phyloP scores from a whole-genome alignment of 768 basidiomycete genomes.

The Suillus hirtellus region DNA sequence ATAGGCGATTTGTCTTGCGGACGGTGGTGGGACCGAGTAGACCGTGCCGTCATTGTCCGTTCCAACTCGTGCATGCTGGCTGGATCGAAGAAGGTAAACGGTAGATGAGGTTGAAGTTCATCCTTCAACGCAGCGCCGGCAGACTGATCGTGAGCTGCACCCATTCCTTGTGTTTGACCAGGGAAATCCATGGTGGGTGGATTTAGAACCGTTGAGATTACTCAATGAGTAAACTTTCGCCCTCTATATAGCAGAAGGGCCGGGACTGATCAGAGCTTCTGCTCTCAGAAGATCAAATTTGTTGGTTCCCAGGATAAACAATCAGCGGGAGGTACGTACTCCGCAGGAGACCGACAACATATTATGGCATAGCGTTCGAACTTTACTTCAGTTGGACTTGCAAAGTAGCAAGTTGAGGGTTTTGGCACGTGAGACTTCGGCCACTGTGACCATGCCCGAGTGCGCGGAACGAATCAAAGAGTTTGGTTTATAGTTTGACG shows the following conservation, averaged over 20 bases:
- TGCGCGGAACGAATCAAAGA: background rate
- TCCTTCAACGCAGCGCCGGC: background rate
- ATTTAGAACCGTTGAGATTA: background rate
- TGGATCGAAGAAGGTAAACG: conserved; percentile 5
- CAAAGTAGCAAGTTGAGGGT: background rate
- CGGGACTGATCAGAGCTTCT: background rate
- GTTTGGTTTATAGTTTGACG: background rate
- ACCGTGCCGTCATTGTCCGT: conserved; percentile 1
- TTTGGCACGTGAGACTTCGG: background rate
- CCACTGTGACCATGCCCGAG: background rate
- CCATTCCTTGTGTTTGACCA: background rate
- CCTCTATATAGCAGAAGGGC: background rate
- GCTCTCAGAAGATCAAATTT: background rate
- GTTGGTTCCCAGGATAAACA: background rate
- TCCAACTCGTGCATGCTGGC: conserved; percentile 5
- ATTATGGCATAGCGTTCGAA: background rate
- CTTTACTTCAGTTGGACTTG: background rate
- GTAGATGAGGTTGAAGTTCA: background rate
- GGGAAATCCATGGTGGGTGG: background rate
- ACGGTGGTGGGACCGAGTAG: background rate
- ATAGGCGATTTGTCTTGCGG: background rate
- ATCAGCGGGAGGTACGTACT: background rate
- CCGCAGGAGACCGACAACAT: background rate
- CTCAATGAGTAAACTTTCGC: background rate
- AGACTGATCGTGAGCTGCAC: background rate